Base-by-base conservation (phyloP, 2,329 filamentous ascomycete genomes). In the Fusarium kyushuense region DNA sequence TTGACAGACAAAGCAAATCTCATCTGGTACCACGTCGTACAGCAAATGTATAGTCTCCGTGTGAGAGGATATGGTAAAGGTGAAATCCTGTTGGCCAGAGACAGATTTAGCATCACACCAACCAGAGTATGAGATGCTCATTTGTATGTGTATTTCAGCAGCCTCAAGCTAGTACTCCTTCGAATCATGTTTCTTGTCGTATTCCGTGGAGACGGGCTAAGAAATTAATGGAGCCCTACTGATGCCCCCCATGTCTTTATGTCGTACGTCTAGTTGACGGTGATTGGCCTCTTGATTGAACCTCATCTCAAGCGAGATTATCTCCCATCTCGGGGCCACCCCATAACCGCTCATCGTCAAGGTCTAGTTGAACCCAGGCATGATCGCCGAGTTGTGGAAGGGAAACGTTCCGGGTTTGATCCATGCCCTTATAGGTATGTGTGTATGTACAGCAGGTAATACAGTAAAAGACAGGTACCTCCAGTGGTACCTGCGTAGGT, bases 261-360 rank as follows among this genome's bases (percentile, higher is more conserved):
- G 63, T 69, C 69, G 70, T 66, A 63, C 64, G 66, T 63, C 65
- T 54, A 49, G 47, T 32, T 23, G 25, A 30, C 32, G 40, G 58
- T 74, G 71, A 74, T 74, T 74, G 72, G 72, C 16, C 41, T 49
- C 38, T 21, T 30, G 21, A 23, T 43, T n/a, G 38, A 30, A 52
- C 53, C 57, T 68, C 68, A 56, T 52, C 58, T 66, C 71, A 75
- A 75, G 73, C 73, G 73, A 75, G 68, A 75, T 75, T 75, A 71
- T 73, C 63, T 62, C 70, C 73, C 58, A 56, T 67, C 61, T 63
- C 63, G 54, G 69, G 17, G 54, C 61, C 52, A 63, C 63, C 48
- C 47, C 57, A 67, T 51, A 70, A 55, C 66, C 62, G 62, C 62
- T 52, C 66, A 69, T 67, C 53, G 42, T 59, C 62, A 43, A 29